Evolutionary conservation across 2,329 filamentous ascomycete species (phyloP).

Genomic region (Calonectria montana): DNA sequence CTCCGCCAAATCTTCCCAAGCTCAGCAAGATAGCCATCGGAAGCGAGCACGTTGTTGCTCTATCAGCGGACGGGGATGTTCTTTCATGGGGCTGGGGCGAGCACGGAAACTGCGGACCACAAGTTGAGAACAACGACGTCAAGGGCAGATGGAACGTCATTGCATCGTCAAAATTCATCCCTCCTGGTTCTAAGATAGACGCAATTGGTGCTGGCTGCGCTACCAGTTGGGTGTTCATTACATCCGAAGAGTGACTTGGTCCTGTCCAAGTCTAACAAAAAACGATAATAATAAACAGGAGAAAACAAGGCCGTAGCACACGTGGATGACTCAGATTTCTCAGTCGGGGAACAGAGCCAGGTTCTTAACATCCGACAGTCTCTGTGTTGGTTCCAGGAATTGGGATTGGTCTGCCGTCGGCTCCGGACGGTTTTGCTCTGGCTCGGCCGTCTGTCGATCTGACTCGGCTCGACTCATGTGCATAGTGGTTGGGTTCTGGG

Average conservation of each 20-base stretch:
- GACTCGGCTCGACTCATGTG: constrained; percentile 55
- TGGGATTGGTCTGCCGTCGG: constrained; percentile 44
- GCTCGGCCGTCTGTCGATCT: constrained; percentile 31
- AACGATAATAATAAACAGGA: not conserved
- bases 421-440: constrained; percentile 34
- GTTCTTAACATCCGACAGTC: constrained; percentile 73
- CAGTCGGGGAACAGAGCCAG: constrained; percentile 57
- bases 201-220: constrained; percentile 87
- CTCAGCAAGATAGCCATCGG: constrained; percentile 79
- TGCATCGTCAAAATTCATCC: constrained; percentile 66
- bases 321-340: constrained; percentile 11
- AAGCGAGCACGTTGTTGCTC: constrained; percentile 88
- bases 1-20: constrained; percentile 69
- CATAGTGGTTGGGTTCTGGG: constrained; percentile 57
- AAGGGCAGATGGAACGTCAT: constrained; percentile 77
- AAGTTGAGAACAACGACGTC: constrained; percentile 72
- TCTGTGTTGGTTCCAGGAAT: constrained; percentile 77
- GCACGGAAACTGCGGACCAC: constrained; percentile 92
- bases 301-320: not conserved
- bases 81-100: constrained; percentile 97
- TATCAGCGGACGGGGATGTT: constrained; percentile 74
- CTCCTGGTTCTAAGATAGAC: constrained; percentile 63
- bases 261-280: constrained; percentile 23
- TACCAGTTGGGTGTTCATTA: constrained; percentile 78
- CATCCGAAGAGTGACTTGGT: constrained; percentile 35